These are phyloP conservation scores for Leucoagaricus sp. DNA, from an alignment of 1,284 basidiomycete genomes.

Conservation along the genomic window DNA sequence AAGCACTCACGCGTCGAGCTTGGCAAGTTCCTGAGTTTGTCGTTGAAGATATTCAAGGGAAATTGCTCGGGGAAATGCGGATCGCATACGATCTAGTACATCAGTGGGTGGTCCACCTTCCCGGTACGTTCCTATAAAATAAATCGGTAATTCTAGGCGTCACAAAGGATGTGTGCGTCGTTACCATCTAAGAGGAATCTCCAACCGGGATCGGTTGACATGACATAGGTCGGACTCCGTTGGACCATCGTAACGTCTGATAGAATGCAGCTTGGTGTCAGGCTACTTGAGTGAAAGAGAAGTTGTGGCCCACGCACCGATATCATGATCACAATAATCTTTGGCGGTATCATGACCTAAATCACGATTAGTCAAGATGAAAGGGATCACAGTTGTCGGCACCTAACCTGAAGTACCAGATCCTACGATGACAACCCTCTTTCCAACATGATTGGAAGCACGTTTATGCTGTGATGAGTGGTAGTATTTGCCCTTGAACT, in stretches of 20 bases:
- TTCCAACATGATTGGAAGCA: constrained; percentile 51
- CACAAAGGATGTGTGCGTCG: no score
- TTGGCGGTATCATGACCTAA: constrained; percentile 43
- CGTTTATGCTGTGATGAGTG: constrained; percentile 56
- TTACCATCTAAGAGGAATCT: constrained; percentile 11
- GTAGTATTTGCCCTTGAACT: constrained; percentile 54
- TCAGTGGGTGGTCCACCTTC: constrained; percentile 49
- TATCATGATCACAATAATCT: constrained; percentile 38
- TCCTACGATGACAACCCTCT: constrained; percentile 63
- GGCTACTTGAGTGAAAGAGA: not conserved
- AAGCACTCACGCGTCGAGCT: constrained; percentile 49
- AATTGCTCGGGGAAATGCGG: constrained; percentile 45
- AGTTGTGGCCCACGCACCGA: constrained; percentile 29
- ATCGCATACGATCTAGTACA: constrained; percentile 49
- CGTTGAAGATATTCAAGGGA: constrained; percentile 44
- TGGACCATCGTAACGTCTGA: constrained; percentile 48
- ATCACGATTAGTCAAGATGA: not conserved
- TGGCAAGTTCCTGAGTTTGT: constrained; percentile 45
- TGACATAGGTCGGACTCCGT: constrained; percentile 44
- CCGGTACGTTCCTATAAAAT: constrained; percentile 46
- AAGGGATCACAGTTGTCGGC: not conserved
- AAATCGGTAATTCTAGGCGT: no score
- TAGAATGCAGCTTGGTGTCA: no score
- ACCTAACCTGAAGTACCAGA: constrained; percentile 56
- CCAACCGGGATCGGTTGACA: constrained; percentile 36